These are phyloP conservation scores for Piper betle DNA, from an alignment of 164 flowering plant species.

Conservation along the genomic window DNA sequence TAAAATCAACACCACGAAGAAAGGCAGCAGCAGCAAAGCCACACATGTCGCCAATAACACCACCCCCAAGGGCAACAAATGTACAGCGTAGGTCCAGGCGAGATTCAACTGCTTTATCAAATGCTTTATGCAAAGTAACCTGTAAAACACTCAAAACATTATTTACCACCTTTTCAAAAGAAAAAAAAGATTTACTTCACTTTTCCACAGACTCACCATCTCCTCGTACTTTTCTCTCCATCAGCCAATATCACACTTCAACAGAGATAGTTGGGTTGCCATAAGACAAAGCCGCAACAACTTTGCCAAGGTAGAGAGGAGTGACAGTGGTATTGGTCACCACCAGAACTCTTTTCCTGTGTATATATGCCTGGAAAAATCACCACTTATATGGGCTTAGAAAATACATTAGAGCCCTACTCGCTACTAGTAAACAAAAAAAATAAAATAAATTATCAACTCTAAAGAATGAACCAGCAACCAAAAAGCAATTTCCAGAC, in stretches of 20 bases:
- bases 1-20: conserved; percentile 94
- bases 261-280: conserved; percentile 76
- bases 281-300: conserved; percentile 52
- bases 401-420: neutral
- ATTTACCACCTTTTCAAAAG: neutral
- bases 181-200: neutral
- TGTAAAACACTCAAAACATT: conserved; percentile 10
- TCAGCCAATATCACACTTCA: conserved; percentile 87
- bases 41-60: conserved; percentile 99
- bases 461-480: too few species aligned
- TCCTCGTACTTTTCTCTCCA: conserved; percentile 90
- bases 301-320: conserved; percentile 76
- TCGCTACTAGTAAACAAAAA: too few species aligned
- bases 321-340: conserved; percentile 83
- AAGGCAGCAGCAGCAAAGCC: conserved; percentile 94
- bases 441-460: too few species aligned
- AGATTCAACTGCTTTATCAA: conserved; percentile 93
- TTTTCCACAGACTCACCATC: conserved; percentile 37
- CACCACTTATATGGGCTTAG: neutral
- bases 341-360: conserved; percentile 90
- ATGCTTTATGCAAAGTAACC: conserved; percentile 92
- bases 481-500: too few species aligned
- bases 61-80: conserved; percentile 98
- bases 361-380: conserved; percentile 67
- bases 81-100: conserved; percentile 76